Conservation (phyloP, 257 asterid species). For the Fraxinus quadrangulata region DNA sequence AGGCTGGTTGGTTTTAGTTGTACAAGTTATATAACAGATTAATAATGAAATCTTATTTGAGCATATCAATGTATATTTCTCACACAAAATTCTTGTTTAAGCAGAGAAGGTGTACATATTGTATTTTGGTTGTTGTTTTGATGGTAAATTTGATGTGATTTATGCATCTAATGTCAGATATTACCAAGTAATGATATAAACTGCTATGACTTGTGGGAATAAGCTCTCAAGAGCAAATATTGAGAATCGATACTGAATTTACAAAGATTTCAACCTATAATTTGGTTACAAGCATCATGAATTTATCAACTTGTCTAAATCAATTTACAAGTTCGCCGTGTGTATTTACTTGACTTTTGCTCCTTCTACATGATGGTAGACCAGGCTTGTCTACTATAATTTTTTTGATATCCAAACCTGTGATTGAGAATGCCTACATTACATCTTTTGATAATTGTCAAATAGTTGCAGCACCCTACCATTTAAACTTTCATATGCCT, state of each 20-base stretch:
- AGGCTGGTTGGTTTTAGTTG: not conserved
- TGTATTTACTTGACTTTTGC: too few species aligned
- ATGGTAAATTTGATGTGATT: not conserved
- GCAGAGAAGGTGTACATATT: too few species aligned
- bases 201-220: not conserved
- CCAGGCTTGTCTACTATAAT: too few species aligned
- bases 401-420: too few species aligned
- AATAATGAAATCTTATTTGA: not conserved
- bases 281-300: too few species aligned
- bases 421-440: too few species aligned
- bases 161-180: slow-evolving; percentile 1
- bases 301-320: too few species aligned
- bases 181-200: not conserved
- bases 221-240: not conserved
- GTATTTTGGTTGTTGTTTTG: slow-evolving; percentile 1
- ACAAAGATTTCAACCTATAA: too few species aligned
- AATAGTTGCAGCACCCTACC: slow-evolving; percentile 7
- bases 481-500: not conserved
- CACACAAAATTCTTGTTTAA: not conserved
- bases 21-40: not conserved
- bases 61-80: not conserved
- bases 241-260: not conserved
- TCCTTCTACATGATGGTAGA: too few species aligned
- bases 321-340: too few species aligned
- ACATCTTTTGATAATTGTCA: not conserved